A percentile compares a stretch with the other conserved stretches of the same genome.
Conservation (phyloP, 495 filamentous ascomycete species). For the Saxispiralis lemnorum region DNA sequence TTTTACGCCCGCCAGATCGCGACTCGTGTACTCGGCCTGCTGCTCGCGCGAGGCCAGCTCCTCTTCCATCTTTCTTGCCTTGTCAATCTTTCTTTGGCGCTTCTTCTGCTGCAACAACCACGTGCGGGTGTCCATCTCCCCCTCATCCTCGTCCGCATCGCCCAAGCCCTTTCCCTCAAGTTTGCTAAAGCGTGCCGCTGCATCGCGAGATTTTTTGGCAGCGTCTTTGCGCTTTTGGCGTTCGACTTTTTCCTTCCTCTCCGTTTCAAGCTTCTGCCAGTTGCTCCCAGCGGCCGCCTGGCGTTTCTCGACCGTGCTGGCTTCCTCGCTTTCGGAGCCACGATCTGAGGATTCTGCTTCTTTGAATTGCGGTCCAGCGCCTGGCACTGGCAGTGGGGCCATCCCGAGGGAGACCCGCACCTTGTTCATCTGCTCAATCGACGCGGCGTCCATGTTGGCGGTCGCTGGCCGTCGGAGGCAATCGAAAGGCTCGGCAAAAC, state of each 20-base stretch:
- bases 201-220: slow-evolving; percentile 77
- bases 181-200: slow-evolving; percentile 51
- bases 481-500: too few species aligned
- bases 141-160: slow-evolving; percentile 44
- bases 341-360: slow-evolving; percentile 29
- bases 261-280: slow-evolving; percentile 47
- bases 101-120: slow-evolving; percentile 84
- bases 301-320: slow-evolving; percentile 63
- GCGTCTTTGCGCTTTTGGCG: slow-evolving; percentile 61
- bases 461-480: neutral
- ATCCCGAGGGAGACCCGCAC: slow-evolving; percentile 77
- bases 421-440: slow-evolving; percentile 84
- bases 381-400: slow-evolving; percentile 74
- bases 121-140: slow-evolving; percentile 58
- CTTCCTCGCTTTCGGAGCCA: slow-evolving; percentile 38
- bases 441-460: slow-evolving; percentile 13
- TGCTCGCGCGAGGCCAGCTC: slow-evolving; percentile 53
- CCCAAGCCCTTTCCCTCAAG: slow-evolving; percentile 69
- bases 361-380: slow-evolving; percentile 45
- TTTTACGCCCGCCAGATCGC: slow-evolving; percentile 73
- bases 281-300: slow-evolving; percentile 61
- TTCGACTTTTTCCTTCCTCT: slow-evolving; percentile 46
- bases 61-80: slow-evolving; percentile 53
- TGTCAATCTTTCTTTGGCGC: slow-evolving; percentile 71
- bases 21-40: slow-evolving; percentile 48